Evolutionary conservation across 768 basidiomycete genomes (phyloP), one percentile per base, ranked within the genome.

Genomic region (Agrocybe pediades): DNA sequence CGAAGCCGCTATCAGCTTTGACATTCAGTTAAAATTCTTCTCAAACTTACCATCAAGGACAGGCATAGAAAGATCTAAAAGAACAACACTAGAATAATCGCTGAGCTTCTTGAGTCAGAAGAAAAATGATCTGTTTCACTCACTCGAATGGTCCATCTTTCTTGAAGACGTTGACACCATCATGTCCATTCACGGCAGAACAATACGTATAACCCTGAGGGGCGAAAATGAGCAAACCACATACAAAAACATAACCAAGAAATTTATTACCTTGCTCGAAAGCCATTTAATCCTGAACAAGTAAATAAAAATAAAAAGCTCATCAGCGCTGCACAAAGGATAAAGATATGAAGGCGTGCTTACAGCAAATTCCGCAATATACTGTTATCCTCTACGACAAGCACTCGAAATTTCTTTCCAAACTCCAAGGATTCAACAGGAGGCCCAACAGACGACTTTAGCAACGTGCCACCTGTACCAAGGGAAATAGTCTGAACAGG

Each of bases 31-130:
- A 21, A 13, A 13, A 57, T 74, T 55, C 45, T 83, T 89, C 93
- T 66, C 9, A 20, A 6, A 59, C 75, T 55, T 47, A 85, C 92
- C 95, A 66, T 97, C 92, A 51, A 97, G 81, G n/a, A 92, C 69
- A 0, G 93, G 95, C 95, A 97, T 97, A 1, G 91, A 93, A 51
- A 97, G 73, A 68, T 97, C 95, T 54, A 97, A 74, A 13, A 95
- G 78, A 29, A 95, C 87, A 27, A 94, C 83, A 56, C 94, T 95
- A 29, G 3, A 9, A 41, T 61, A 24, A 45, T 47, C 55, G 56
- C 42, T 36, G 26, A 49, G 46, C 39, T 41, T 11, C 57, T 25
- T 20, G 21, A 26, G 21, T 6, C 15, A 11, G 21, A 27, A 2
- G 19, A 9, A 30, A 57, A 48, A 26, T 23, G 26, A 36, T 25